These are phyloP conservation scores for Phalaenopsis equestris DNA, from an alignment of 106 monocot genomes.

Conservation along the genomic window DNA sequence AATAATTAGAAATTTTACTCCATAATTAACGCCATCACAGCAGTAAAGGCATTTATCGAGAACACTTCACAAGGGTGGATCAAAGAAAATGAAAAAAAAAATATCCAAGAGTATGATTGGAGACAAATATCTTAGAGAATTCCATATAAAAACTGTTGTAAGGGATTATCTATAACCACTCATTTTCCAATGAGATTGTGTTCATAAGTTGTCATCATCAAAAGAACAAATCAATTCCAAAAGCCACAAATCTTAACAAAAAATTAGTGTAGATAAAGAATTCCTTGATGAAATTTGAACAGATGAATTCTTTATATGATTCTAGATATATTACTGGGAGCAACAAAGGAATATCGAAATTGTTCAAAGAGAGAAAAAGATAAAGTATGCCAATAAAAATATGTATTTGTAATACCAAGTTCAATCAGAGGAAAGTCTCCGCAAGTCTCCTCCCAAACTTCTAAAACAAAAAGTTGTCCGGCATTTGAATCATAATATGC, in stretches of 20 bases:
- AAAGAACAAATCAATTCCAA: not conserved
- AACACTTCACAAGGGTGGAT: not conserved
- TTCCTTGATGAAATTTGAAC: not conserved
- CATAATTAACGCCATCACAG: not conserved
- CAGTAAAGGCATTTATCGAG: not conserved
- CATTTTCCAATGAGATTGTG: not conserved
- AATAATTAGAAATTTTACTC: too few species aligned
- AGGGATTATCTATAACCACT: not conserved
- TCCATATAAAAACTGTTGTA: not conserved
- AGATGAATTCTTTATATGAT: not conserved
- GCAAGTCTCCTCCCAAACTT: constrained; percentile 84
- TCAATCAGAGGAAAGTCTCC: constrained; percentile 80
- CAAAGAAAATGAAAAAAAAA: not conserved
- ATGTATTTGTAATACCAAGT: constrained; percentile 45
- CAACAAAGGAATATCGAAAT: not conserved
- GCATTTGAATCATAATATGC: constrained; percentile 77
- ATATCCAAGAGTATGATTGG: not conserved
- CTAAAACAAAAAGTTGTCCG: constrained; percentile 74
- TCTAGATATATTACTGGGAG: not conserved
- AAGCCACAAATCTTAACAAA: not conserved
- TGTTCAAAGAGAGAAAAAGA: not conserved
- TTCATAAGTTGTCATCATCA: not conserved
- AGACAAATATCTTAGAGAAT: not conserved
- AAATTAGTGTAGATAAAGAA: not conserved
- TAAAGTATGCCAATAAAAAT: not conserved